A percentile compares a stretch with the other conserved stretches of the same genome.
Evolutionary conservation across 352 stramenopile species (phyloP).

Genomic region (Bremia lactucae): DNA sequence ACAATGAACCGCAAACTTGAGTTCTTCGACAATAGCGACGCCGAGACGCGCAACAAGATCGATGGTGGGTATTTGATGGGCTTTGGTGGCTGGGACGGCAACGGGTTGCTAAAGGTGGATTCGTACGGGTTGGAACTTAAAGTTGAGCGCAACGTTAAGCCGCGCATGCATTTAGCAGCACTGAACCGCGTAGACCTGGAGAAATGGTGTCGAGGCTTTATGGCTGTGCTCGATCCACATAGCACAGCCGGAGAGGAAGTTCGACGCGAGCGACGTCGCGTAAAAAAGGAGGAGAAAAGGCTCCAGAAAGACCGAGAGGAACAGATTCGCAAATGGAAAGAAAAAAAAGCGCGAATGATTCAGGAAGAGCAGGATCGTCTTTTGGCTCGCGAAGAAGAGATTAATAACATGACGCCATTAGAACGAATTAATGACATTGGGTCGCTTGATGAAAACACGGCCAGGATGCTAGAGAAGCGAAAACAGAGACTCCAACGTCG

Average conservation of each 20-base stretch:
- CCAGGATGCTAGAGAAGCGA: slow-evolving; percentile 61
- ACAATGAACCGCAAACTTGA: slow-evolving; percentile 74
- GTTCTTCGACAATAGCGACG: slow-evolving; percentile 41
- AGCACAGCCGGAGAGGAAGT: slow-evolving; percentile 53
- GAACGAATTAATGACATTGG: slow-evolving; percentile 52
- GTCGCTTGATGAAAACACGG: slow-evolving; percentile 66
- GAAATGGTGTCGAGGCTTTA: slow-evolving; percentile 68
- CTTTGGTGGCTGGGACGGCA: slow-evolving; percentile 73
- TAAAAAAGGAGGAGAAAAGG: slow-evolving; percentile 52
- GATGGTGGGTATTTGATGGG: slow-evolving; percentile 42
- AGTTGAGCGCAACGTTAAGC: slow-evolving; percentile 40
- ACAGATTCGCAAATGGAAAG: slow-evolving; percentile 62
- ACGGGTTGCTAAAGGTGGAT: slow-evolving; percentile 59
- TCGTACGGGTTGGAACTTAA: slow-evolving; percentile 73
- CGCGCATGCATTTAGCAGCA: slow-evolving; percentile 53
- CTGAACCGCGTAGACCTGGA: slow-evolving; percentile 78
- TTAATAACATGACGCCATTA: slow-evolving; percentile 68
- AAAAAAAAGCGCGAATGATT: slow-evolving; percentile 39
- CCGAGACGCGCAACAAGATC: slow-evolving; percentile 20
- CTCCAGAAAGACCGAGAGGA: slow-evolving; percentile 44
- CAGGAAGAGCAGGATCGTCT: slow-evolving; percentile 45
- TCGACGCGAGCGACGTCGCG: slow-evolving; percentile 36
- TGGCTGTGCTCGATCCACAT: slow-evolving; percentile 60
- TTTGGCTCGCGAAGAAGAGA: slow-evolving; percentile 50
- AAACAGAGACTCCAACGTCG: slow-evolving; percentile 55